These are phyloP conservation scores for Coemansia sp. DNA, from an alignment of 192 early-diverging fungal genomes.

Conservation along the genomic window DNA sequence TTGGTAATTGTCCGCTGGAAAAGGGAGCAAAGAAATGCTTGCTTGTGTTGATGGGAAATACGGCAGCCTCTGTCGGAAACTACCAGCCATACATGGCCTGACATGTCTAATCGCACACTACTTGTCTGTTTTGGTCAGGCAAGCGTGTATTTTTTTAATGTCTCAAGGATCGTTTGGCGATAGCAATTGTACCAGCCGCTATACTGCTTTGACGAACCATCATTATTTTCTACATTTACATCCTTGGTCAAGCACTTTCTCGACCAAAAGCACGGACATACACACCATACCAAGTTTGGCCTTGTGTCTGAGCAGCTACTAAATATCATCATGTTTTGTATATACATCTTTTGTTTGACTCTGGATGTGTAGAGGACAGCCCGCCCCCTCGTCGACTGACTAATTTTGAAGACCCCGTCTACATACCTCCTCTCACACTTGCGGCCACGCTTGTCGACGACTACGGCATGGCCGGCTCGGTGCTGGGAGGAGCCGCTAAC, in stretches of 20 bases:
- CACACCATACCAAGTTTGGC: neutral
- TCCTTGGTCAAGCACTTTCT: neutral
- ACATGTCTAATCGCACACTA: neutral
- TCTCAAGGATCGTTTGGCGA: too few species aligned
- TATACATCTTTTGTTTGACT: neutral
- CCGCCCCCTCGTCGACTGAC: conserved; percentile 43
- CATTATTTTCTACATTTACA: neutral
- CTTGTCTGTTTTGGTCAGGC: neutral
- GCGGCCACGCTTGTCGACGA: conserved; percentile 46
- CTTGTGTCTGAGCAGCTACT: neutral
- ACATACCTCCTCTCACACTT: conserved; percentile 52
- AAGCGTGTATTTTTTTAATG: neutral
- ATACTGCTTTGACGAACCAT: neutral
- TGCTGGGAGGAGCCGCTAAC: conserved; percentile 2
- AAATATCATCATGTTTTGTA: neutral
- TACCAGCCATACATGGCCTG: neutral
- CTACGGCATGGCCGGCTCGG: conserved; percentile 16
- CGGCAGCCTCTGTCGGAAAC: neutral
- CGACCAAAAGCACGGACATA: neutral
- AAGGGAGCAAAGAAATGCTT: neutral
- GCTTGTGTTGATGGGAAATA: neutral
- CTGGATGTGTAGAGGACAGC: conserved; percentile 36
- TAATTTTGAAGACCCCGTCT: conserved; percentile 45
- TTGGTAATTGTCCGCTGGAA: neutral
- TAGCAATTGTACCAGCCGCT: too few species aligned